phyloP scores from a whole-genome alignment of 768 basidiomycete genomes.

The Galerina sulciceps region DNA sequence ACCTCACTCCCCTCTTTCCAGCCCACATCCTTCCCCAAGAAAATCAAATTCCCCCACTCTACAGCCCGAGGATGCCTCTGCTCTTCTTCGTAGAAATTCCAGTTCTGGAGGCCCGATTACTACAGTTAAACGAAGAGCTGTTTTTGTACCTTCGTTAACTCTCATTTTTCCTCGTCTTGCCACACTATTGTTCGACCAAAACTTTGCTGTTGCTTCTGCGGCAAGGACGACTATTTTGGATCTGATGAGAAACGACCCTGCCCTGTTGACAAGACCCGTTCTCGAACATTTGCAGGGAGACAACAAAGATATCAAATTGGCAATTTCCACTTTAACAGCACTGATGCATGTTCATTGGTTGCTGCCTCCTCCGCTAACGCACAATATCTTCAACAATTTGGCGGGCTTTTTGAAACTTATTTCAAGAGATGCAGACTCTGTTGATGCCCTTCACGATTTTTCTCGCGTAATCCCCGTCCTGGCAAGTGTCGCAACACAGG shows the following conservation, averaged over 20 bases:
- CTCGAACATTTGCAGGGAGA: conserved; percentile 63
- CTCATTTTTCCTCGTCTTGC: conserved; percentile 59
- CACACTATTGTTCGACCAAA: conserved; percentile 53
- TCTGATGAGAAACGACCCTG: conserved; percentile 76
- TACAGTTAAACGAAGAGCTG: conserved; percentile 59
- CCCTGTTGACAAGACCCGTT: conserved; percentile 63
- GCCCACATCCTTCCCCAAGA: conserved; percentile 37
- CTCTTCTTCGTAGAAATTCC: conserved; percentile 60
- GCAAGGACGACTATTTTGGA: conserved; percentile 64
- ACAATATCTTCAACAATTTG: conserved; percentile 72
- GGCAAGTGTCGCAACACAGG: conserved; percentile 61
- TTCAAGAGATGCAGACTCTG: conserved; percentile 45
- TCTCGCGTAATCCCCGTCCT: conserved; percentile 62
- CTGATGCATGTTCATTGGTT: conserved; percentile 58
- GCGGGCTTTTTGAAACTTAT: conserved; percentile 67
- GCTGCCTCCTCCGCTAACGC: conserved; percentile 67
- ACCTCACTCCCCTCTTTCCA: conserved; percentile 34
- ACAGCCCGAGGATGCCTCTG: conserved; percentile 30
- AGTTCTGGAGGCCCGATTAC: conserved; percentile 49
- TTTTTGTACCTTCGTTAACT: conserved; percentile 68
- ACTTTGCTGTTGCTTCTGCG: conserved; percentile 56
- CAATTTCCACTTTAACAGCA: conserved; percentile 55
- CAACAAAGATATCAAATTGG: conserved; percentile 46
- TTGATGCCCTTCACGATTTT: conserved; percentile 53
- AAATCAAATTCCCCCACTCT: conserved; percentile 23